Evolutionary conservation across 768 basidiomycete species (phyloP).

Genomic region (Podaxis sp.): DNA sequence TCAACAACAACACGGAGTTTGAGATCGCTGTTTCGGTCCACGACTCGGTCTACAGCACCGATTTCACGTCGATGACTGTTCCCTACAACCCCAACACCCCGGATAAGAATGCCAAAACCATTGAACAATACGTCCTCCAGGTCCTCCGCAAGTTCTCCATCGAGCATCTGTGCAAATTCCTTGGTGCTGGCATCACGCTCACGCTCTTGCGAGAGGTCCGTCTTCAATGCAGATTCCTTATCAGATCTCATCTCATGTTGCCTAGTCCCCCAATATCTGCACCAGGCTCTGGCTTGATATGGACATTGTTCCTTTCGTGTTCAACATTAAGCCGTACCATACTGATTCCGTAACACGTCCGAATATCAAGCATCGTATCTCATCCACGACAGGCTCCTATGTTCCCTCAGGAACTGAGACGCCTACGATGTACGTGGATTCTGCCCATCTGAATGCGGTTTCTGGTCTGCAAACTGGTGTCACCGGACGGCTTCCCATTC

Average conservation of each 20-base stretch:
- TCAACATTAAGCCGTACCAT: conserved; percentile 82
- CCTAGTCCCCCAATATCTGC: conserved; percentile 73
- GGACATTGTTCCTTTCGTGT: conserved; percentile 82
- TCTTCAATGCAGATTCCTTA: conserved; percentile 13
- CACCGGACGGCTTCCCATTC: conserved; percentile 60
- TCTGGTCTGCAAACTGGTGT: conserved; percentile 40
- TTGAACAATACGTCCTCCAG: conserved; percentile 62
- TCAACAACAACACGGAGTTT: conserved; percentile 55
- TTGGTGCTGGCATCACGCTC: conserved; percentile 77
- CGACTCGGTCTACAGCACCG: conserved; percentile 82
- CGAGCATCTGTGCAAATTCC: conserved; percentile 82
- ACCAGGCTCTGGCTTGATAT: conserved; percentile 80
- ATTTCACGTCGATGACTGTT: conserved; percentile 59
- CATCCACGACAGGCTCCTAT: conserved; percentile 74
- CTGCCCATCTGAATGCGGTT: conserved; percentile 42
- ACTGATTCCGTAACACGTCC: conserved; percentile 75
- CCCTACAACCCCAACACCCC: conserved; percentile 47
- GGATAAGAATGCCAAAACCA: conserved; percentile 51
- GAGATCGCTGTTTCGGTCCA: conserved; percentile 79
- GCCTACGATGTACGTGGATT: conserved; percentile 64
- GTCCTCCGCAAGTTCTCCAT: conserved; percentile 66
- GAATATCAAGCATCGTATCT: conserved; percentile 79
- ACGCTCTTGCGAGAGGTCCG: conserved; percentile 63
- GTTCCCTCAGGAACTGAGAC: conserved; percentile 75
- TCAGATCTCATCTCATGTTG: conserved; percentile 18